A percentile compares a stretch with the other conserved stretches of the same genome.
Conservation (phyloP, 176 grass and related monocot genomes). For the Aechmea fasciata region DNA sequence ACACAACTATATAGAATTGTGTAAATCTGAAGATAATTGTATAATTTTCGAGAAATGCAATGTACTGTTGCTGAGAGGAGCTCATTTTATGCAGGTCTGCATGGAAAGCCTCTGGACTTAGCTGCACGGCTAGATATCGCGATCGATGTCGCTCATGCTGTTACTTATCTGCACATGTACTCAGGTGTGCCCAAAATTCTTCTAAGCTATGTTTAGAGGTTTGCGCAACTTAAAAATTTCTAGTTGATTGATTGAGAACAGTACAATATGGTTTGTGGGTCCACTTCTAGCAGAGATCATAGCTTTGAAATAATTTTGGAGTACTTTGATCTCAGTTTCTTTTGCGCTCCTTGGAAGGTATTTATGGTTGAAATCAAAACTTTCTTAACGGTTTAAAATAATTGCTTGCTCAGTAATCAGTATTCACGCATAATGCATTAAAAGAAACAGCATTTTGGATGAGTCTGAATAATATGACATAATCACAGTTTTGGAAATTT, state of each 20-base stretch:
- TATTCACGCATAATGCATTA: too few relatives aligned
- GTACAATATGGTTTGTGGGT: not conserved
- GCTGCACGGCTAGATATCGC: conserved; percentile 54
- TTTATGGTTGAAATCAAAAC: too few relatives aligned
- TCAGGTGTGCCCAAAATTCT: conserved; percentile 41
- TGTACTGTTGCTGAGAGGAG: conserved; percentile 19
- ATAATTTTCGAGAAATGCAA: conserved; percentile 3
- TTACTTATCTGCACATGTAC: conserved; percentile 97
- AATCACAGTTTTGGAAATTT: too few relatives aligned
- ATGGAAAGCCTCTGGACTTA: conserved; percentile 55
- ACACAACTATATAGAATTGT: not conserved
- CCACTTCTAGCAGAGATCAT: too few relatives aligned
- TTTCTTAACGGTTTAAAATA: too few relatives aligned
- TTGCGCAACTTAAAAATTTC: not conserved
- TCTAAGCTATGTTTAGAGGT: not conserved
- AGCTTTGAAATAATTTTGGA: too few relatives aligned
- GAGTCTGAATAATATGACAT: too few relatives aligned
- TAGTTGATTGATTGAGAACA: not conserved
- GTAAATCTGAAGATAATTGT: not conserved
- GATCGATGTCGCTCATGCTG: conserved; percentile 90
- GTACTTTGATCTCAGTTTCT: too few relatives aligned
- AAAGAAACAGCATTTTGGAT: too few relatives aligned
- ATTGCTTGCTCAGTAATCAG: too few relatives aligned
- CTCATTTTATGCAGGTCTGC: conserved; percentile 39
- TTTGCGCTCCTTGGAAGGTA: too few relatives aligned